Percentiles rank a stretch among this genome's conserved stretches.
phyloP scores from a whole-genome alignment of 495 filamentous ascomycete genomes.

The Hypoxylon crocopeplum region DNA sequence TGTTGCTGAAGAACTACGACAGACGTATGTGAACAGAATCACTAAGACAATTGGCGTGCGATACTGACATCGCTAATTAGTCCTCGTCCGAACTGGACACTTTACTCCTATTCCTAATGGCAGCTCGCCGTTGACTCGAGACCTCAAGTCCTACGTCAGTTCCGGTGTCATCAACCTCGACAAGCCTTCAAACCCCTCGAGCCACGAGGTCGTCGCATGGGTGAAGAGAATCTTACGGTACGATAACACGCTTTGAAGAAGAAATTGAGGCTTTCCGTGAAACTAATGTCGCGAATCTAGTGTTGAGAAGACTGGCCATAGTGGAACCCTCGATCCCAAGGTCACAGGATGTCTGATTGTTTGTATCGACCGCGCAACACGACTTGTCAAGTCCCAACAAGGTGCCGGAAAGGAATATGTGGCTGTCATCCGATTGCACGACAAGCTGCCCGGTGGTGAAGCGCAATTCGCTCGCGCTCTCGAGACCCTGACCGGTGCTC shows the following conservation, averaged over 20 bases:
- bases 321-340: constrained; percentile 90
- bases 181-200: constrained; percentile 97
- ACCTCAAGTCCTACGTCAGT: constrained; percentile 92
- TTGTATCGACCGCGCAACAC: constrained; percentile 93
- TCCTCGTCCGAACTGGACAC: constrained; percentile 87
- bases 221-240: constrained; percentile 95
- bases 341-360: constrained; percentile 88
- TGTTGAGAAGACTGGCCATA: constrained; percentile 96
- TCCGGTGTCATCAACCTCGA: constrained; percentile 98
- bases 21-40: constrained; percentile 50
- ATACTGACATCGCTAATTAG: constrained; percentile 48
- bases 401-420: constrained; percentile 85
- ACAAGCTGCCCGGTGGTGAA: constrained; percentile 89
- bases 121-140: constrained; percentile 83
- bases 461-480: constrained; percentile 87
- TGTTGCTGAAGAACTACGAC: constrained; percentile 91
- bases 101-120: constrained; percentile 94
- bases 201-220: constrained; percentile 98
- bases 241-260: neutral
- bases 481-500: constrained; percentile 91
- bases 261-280: neutral
- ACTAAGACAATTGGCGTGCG: neutral
- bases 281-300: constrained; percentile 53
- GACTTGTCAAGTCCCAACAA: constrained; percentile 97
- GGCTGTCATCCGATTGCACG: constrained; percentile 77